Base-by-base conservation (phyloP, 106 monocot species). In the Apostasia shenzhenica region DNA sequence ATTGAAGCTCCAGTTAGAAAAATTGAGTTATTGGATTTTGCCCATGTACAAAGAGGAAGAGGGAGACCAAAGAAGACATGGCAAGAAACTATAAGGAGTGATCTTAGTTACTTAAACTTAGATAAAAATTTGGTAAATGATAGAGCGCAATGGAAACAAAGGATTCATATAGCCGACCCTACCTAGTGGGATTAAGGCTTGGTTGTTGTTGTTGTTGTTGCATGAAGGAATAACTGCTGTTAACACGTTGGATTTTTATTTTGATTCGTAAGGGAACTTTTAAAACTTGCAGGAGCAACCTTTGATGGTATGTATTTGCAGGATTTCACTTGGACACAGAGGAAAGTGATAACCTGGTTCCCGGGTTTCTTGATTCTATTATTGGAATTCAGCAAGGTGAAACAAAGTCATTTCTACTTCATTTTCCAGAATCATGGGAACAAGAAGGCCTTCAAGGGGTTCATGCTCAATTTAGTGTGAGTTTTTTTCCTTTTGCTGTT, bases 321-420 rank as follows among this genome's bases (percentile, higher is more conserved):
- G 97, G 92, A 54, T 86, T 97, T 71, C 84, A 97, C 65, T 79
- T 97, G 84, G 97, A 97, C 65, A 97, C 97, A 5, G 92, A 97
- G 73, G 97, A 97, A 71, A 79, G 63, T 61, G 76, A 81, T 66
- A 85, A 74, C 45, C 89, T 97, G 56, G 76, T 97, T 74, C 97
- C 97, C 69, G 97, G 97, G 45, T 92, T 97, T 72, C 73, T 97
- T 73, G 84, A 85, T 81, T 78, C 97, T 61, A 79, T 92, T 67
- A 66, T 87, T 69, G 97, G 92, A 66, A 89, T 97, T 61, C 73
- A 54, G 59, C 97, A 83, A 87, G 89, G 87, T 58, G 97, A 97
- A 80, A 87, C 92, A 63, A 92, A 67, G 69, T 81, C 84, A 59
- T 92, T 97, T 83, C 67, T 70, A 43, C 83, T 97, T 67, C 67